These are phyloP conservation scores for Papilionanthe hybrid DNA, from an alignment of 116 monocot genomes.

Conservation along the genomic window DNA sequence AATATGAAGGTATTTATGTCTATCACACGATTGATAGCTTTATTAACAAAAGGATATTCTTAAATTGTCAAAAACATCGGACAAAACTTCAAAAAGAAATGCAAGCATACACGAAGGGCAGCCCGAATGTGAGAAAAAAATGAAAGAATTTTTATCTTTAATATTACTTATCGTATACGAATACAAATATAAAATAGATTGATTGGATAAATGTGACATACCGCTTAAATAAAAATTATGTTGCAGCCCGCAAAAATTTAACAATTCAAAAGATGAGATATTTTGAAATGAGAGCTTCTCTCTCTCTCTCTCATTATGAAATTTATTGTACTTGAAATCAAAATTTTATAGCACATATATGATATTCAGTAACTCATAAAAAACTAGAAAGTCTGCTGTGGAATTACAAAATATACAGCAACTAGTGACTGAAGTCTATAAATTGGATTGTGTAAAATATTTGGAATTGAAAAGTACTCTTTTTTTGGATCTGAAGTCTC, in stretches of 20 bases:
- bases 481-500: not conserved
- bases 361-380: not conserved
- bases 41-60: not conserved
- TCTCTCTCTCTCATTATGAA: not conserved
- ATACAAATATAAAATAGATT: too few relatives aligned
- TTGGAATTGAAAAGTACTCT: not conserved
- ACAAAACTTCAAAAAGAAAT: not conserved
- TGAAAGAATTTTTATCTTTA: not conserved
- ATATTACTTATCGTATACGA: not conserved
- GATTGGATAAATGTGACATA: not conserved
- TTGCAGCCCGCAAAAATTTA: not conserved
- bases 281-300: not conserved
- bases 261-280: not conserved
- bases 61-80: not conserved
- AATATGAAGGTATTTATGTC: not conserved
- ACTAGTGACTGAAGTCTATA: not conserved
- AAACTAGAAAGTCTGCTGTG: not conserved
- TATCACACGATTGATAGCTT: not conserved
- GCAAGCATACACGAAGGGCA: not conserved
- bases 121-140: not conserved
- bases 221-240: not conserved
- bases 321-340: not conserved
- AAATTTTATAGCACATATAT: not conserved
- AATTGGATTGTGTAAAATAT: not conserved
- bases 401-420: not conserved